Base-by-base conservation (phyloP, 2,329 filamentous ascomycete genomes). In the Rhinocladiella similis region DNA sequence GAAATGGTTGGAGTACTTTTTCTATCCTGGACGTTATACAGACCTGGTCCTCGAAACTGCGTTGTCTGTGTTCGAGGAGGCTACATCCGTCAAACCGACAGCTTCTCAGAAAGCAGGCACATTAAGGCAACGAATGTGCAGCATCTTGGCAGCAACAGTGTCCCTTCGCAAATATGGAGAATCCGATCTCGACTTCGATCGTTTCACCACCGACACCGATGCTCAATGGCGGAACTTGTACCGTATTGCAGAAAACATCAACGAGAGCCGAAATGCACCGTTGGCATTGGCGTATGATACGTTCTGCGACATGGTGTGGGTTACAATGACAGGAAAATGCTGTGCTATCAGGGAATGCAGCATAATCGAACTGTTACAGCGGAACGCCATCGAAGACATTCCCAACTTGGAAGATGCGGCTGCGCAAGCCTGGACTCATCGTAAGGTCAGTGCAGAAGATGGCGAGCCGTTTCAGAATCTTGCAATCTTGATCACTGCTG, bases 181-280 rank as follows among this genome's bases (percentile, higher is more conserved):
- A 89, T 87, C 68, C 80, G 82, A 81, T 25, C 84, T 90, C 72
- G 88, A 95, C 66, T 90, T 90, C 64, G 84, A 88, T 20, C 81
- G 86, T 55, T 94, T 92, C 69, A 83, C 88, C 54, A 77, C 80
- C 33, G 86, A 90, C 29, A 86, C 88, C 51, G 88, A 94, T 68
- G 81, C 83, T 10, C 91, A 96, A 70, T 99, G 94, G 94, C 85
- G 89, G 61, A 84, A 89, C 49, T 96, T 96, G 72, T 96, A 91
- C 75, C 86, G 91, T 29, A 80, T 97, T 16, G 81, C 96, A 16
- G 80, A 89, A 12, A 92, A 96, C 69, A 77, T 99, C 39, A 91
- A 97, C 69, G 91, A 89, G 66, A 87, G 90, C 66, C 83, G 92
- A 67, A 88, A 89, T 16, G 92, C 97, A 67, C 87, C 90, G 0